These are phyloP conservation scores for Mycosphaerelloides madeirae DNA, from an alignment of 2,329 filamentous ascomycete species.

Conservation along the genomic window DNA sequence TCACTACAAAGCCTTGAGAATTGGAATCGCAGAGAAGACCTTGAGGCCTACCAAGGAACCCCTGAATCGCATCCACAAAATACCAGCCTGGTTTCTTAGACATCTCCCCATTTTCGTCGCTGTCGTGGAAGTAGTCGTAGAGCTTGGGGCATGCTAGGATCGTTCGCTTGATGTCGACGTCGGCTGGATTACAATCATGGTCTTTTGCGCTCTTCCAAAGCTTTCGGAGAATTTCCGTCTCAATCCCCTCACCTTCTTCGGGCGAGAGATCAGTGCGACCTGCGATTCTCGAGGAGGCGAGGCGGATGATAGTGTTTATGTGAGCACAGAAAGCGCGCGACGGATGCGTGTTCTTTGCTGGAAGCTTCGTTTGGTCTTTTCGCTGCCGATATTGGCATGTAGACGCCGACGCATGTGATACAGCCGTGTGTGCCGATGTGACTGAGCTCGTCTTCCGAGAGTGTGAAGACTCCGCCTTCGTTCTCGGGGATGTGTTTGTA, in stretches of 20 bases:
- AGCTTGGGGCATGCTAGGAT: not conserved
- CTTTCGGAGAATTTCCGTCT: not conserved
- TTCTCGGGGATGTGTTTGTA: not conserved
- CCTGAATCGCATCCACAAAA: not conserved
- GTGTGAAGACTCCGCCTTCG: not conserved
- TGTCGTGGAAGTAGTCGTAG: too few species aligned
- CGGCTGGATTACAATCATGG: not conserved
- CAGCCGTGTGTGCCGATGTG: slow-evolving; percentile 6
- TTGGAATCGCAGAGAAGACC: not conserved
- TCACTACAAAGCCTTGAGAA: not conserved
- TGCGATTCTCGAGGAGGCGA: not conserved
- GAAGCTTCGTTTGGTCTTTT: not conserved
- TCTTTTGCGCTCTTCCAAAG: not conserved
- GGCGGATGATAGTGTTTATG: slow-evolving; percentile 3
- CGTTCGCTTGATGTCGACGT: not conserved
- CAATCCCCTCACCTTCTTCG: not conserved
- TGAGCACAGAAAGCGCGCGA: slow-evolving; percentile 4
- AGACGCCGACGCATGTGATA: slow-evolving; percentile 6
- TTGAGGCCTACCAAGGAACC: not conserved
- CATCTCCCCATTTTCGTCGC: not conserved
- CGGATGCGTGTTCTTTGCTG: too few species aligned
- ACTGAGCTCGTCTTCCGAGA: not conserved
- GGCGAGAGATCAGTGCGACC: not conserved
- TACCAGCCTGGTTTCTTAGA: not conserved
- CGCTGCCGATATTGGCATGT: slow-evolving; percentile 1